phyloP scores from a whole-genome alignment of 495 filamentous ascomycete genomes.

The Podospora appendiculata region DNA sequence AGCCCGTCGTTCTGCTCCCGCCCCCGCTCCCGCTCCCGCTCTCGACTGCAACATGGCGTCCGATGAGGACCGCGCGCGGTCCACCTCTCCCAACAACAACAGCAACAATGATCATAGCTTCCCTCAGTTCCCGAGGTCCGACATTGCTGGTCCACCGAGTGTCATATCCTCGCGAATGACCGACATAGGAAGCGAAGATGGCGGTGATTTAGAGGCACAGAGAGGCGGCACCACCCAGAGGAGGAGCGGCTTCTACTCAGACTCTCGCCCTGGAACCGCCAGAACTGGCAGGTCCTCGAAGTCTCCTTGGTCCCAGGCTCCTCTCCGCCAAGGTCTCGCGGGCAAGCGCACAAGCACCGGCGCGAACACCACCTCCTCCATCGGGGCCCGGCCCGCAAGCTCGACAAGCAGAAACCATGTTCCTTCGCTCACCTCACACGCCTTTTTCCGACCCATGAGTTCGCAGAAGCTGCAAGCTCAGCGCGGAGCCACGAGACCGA shows the following conservation, averaged over 20 bases:
- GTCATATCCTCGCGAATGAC: slow-evolving; percentile 83
- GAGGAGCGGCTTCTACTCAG: slow-evolving; percentile 32
- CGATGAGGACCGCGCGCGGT: slow-evolving; percentile 22
- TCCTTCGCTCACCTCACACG: slow-evolving; percentile 77
- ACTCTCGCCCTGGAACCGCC: slow-evolving; percentile 42
- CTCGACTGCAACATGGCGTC: slow-evolving; percentile 24
- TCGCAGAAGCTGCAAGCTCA: slow-evolving; percentile 92
- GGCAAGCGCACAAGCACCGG: slow-evolving; percentile 38
- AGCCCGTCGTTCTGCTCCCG: no score
- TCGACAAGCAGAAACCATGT: slow-evolving; percentile 78
- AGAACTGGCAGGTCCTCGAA: slow-evolving; percentile 44
- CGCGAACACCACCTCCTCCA: slow-evolving; percentile 18
- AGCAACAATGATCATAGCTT: slow-evolving; percentile 28
- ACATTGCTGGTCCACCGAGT: slow-evolving; percentile 42
- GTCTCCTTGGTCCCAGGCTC: slow-evolving; percentile 41
- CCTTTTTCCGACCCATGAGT: slow-evolving; percentile 95
- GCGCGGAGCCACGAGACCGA: slow-evolving; percentile 47
- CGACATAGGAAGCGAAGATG: slow-evolving; percentile 57
- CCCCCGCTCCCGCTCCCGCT: not conserved
- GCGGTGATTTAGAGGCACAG: slow-evolving; percentile 28
- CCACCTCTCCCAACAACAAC: slow-evolving; percentile 21
- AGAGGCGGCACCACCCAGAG: slow-evolving; percentile 25
- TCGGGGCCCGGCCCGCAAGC: slow-evolving; percentile 50
- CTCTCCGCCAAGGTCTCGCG: slow-evolving; percentile 35
- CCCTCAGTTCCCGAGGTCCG: slow-evolving; percentile 29